These are phyloP conservation scores for Blastobotrys robertii DNA, from an alignment of 805 yeast species.

Conservation along the genomic window DNA sequence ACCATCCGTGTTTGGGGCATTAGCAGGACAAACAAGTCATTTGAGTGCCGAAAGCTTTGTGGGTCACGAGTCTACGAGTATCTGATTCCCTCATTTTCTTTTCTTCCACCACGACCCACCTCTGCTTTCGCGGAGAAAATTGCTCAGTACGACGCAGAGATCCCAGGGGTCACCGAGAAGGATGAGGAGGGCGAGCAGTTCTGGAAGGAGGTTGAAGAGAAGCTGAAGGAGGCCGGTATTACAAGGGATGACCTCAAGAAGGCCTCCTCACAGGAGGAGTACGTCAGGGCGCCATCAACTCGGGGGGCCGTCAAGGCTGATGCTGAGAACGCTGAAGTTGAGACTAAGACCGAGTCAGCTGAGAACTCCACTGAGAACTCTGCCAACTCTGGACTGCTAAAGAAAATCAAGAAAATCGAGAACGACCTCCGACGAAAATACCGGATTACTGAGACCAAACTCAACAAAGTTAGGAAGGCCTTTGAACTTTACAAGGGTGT, in stretches of 20 bases:
- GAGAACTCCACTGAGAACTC: slow-evolving; percentile 4
- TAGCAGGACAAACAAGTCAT: slow-evolving; percentile 77
- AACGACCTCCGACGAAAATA: slow-evolving; percentile 57
- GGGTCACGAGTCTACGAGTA: slow-evolving; percentile 94
- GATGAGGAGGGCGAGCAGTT: slow-evolving; percentile 57
- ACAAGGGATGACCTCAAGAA: slow-evolving; percentile 18
- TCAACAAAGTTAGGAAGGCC: slow-evolving; percentile 54
- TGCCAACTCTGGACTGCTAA: background rate
- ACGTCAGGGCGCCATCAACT: slow-evolving; percentile 10
- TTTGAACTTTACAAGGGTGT: slow-evolving; percentile 72
- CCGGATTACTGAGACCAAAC: slow-evolving; percentile 53
- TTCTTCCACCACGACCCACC: slow-evolving; percentile 81
- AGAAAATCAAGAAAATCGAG: slow-evolving; percentile 32
- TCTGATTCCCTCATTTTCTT: slow-evolving; percentile 80
- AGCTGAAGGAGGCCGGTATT: slow-evolving; percentile 32
- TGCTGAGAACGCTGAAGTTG: slow-evolving; percentile 27
- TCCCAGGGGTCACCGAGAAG: slow-evolving; percentile 52
- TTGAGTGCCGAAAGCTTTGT: slow-evolving; percentile 93
- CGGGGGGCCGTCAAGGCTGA: slow-evolving; percentile 25
- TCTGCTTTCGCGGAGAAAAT: slow-evolving; percentile 56
- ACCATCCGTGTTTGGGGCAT: slow-evolving; percentile 91
- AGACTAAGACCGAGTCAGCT: slow-evolving; percentile 27
- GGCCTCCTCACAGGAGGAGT: slow-evolving; percentile 6
- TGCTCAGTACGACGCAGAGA: slow-evolving; percentile 38
- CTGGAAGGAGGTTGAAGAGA: slow-evolving; percentile 47